Evolutionary conservation across 345 rosid genomes (phyloP), one percentile per base, ranked within the genome.

Genomic region (Eucalyptus caleyi): DNA sequence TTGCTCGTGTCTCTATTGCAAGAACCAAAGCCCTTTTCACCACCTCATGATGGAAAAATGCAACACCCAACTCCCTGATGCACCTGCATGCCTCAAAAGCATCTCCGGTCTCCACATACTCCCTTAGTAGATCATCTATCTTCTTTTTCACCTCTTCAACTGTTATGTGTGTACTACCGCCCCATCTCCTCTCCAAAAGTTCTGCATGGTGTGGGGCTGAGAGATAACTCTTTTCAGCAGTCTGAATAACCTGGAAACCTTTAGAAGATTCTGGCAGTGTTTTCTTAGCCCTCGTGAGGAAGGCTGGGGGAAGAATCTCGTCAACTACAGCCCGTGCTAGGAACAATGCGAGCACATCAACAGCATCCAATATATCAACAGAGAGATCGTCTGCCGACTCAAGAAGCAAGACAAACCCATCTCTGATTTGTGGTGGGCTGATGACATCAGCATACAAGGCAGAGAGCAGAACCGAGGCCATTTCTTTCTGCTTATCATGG

Each of bases 161-260:
- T 45, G 99, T 95, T 87, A 94, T 90, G 91, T 94, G 99, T 72
- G 97, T 98, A 86, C 98, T 95, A 87, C 99, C 99, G 88, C 99
- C 99, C 99, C 99, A 98, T 92, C 93, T 97, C 93, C 95, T 97
- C 94, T 97, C 99, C 92, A 98, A 93, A 93, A 97, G 96, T 86
- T 98, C 99, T 7, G 99, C 99, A 86, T 98, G 99, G 92, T 98
- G 99, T 16, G 99, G 99, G 50, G 99, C 99, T n/a, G 98, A 97
- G 87, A 98, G 99, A 89, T 98, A 94, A 92, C 97, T 96, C 95
- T 96, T 98, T 89, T 95, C 99, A 27, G 99, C 98, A 87, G 97
- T 97, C 83, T 95, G 95, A 80, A 97, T 93, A 82, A 95, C 97
- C 92, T 96, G 97, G 88, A 92, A 96, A 50, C 99, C 99, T 93